Base-by-base conservation (phyloP, 108 stramenopile species). In the Heterococcus sp. region DNA sequence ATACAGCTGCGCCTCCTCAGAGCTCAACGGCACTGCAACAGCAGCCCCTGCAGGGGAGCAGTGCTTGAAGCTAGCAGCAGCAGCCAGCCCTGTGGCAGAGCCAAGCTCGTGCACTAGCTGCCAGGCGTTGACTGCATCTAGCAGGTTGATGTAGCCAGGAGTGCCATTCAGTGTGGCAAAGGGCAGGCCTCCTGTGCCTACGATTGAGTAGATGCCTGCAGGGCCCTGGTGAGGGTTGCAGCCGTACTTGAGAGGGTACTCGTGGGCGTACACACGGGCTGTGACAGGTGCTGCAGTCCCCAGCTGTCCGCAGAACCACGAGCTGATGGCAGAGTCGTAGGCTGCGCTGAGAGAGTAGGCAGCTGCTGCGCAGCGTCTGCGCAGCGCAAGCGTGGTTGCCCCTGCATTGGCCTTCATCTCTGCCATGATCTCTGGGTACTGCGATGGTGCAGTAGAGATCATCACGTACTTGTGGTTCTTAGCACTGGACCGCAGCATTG, bases 21-120 rank as follows among this genome's bases (percentile, higher is more conserved):
- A 94, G 37, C 88, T 90, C 14, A 99, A 86, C 2, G 96, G 95
- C 5, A 97, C 95, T 34, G 94, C 96, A 8, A 97, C 92, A 46
- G 94, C 96, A 5, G 96, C 96, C 66, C 98, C 98, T 21, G 98
- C 98, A 30, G 98, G 98, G 82, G 91, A 92, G 38, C 96, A 94
- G 88, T 99, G 98, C 88, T 98, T 98, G 90, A 98, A 98, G 40
- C 92, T 93, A 46, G 95, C 88, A 3, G 98, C 96, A n/a, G 96
- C 94, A 3, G 95, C 91, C 71, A 94, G 87, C 33, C 93, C 94
- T 46, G 95, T 93, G 31, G 94, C 94, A 63, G 90, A 75, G 33
- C 93, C 90, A 29, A 97, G 88, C 89, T 98, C 98, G 80, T 84
- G 64, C 37, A 98, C 98, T 65, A 98, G 90, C 74, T 96, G 95